Evolutionary conservation across 2,329 filamentous ascomycete genomes (phyloP), one percentile per base, ranked within the genome.

Genomic region (Cladosporium velox): DNA sequence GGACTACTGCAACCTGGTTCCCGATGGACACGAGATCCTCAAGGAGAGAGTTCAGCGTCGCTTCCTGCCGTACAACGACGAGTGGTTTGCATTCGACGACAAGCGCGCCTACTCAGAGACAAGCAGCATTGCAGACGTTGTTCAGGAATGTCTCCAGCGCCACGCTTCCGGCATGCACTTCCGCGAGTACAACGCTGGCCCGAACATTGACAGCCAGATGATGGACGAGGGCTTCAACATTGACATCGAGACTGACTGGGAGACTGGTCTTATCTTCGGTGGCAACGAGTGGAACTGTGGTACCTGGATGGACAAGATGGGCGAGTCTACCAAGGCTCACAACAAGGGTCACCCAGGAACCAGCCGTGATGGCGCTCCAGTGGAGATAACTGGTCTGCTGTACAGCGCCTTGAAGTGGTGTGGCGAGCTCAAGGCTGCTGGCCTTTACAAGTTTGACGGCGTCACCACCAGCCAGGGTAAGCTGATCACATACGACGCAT

Each of bases 301-400:
- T 62, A 99, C 95, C 1, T 99, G 95, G 95, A 97, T 97, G 93
- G 95, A 99, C 84, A 99, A 99, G 85, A 99, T 99, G 95, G 95
- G 95, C n/a, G 95, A 99, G 78, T 97, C 93, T 69, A 88, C 91
- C 70, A 91, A 89, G 68, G 95, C 96, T 18, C 90, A 91, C 66
- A 97, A 89, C 74, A 98, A 97, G 81, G 96, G 95, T 59, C 84
- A 97, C 24, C 96, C 95, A 0, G 95, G 93, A 10, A 99, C 95
- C n/a, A 95, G 95, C 57, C 90, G 96, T 73, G 96, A 99, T 76
- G 95, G 95, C 34, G 93, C 95, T 51, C 93, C 95, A 24, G 87
- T 99, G 65, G 95, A 99, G 78, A 98, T 99, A 75, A 97, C 90
- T 0, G 96, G 95, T 58, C 86, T 99, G 65, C 83, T 95, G 21